Evolutionary conservation across 2,329 filamentous ascomycete genomes (phyloP), one percentile per base, ranked within the genome.

Genomic region (Ophiostoma perfectum): DNA sequence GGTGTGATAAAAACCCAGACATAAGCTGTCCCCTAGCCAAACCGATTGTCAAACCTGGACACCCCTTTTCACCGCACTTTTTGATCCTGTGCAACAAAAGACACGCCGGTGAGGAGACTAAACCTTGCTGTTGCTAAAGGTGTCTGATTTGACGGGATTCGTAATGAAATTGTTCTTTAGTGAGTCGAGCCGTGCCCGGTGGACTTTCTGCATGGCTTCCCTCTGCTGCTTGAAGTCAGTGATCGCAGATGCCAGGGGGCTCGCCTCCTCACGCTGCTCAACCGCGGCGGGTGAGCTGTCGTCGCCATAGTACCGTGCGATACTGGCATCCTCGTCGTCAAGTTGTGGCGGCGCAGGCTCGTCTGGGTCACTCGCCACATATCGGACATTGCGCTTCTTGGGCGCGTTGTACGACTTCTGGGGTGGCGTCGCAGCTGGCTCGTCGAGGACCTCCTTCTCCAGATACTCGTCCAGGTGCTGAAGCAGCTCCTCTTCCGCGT

Each of bases 391-490:
- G 45, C 45, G 58, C 14, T n/a, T 63, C 38, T 39, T 42, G 38
- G 27, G 27, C 27, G 27, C 2, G 27, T 27, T 27, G 27, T 7
- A 14, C 11, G 55, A 36, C 55, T 4, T 38, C 12, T 12, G 8
- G 27, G 55, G 27, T 11, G 55, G 5, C 27, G 1, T 36, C 27
- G 4, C 49, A 6, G 6, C 49, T 11, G 9, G 11, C 55, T 62
- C 39, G 4, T 14, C 39, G n/a, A n/a, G 39, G 14, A 63, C 14
- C 38, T 63, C 39, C 16, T 42, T n/a, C 38, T 63, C 38, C 60
- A 63, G 60, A 14, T 18, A n/a, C 60, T 9, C 16, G 39, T 63
- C 60, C 4, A 63, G 39, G n/a, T 63, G n/a, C 60, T 63, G 60
- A 6, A 63, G 60, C 39, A 11, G 5, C 16, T 41, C 60, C 39